A percentile compares a stretch with the other conserved stretches of the same genome.
Evolutionary conservation across 257 asterid genomes (phyloP).

Genomic region (Fraxinus cuspidata): DNA sequence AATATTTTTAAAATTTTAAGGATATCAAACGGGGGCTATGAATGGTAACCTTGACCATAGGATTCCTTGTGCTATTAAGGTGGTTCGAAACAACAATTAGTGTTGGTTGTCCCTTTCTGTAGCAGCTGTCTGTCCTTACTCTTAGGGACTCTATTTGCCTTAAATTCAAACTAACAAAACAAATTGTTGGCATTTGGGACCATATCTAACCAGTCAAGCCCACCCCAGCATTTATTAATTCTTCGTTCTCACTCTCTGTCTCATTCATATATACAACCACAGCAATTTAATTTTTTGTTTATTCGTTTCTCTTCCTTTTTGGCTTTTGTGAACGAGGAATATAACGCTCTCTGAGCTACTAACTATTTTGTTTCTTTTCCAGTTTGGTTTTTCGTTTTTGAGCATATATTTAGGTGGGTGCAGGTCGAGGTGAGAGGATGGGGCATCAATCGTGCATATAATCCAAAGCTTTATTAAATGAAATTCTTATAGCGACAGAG

Average conservation of each 20-base stretch:
- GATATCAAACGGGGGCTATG: not conserved
- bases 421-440: no score
- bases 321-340: not conserved
- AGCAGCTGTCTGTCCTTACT: not conserved
- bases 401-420: not conserved
- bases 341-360: not conserved
- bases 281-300: not conserved
- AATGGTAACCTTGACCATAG: not conserved
- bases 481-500: no score
- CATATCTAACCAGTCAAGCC: not conserved
- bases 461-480: no score
- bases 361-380: not conserved
- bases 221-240: not conserved
- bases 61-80: not conserved
- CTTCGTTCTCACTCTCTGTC: not conserved
- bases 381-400: not conserved
- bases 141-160: not conserved
- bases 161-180: not conserved
- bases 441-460: no score
- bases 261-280: not conserved
- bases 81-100: not conserved
- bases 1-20: no score
- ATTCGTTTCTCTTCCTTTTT: not conserved
- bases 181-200: not conserved
- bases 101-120: not conserved